Evolutionary conservation across 768 basidiomycete species (phyloP), one percentile per base, ranked within the genome.

Genomic region (Agrocybe pediades): DNA sequence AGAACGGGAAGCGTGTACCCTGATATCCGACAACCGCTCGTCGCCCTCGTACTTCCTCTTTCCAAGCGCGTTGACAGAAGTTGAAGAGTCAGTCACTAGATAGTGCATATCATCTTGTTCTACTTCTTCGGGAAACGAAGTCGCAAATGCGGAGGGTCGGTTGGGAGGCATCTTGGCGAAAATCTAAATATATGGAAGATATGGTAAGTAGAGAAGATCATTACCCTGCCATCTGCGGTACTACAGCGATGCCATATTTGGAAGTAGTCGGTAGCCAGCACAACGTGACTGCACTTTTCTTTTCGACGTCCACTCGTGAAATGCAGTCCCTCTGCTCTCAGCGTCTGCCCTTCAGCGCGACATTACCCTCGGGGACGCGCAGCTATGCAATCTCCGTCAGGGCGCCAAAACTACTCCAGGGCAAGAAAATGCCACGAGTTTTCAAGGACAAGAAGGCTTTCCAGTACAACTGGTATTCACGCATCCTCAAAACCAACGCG

Each of bases 391-490:
- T 89, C 56, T 66, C 86, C 61, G 46, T 64, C 62, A 42, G 65
- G 84, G 74, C 78, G 3, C 74, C 84, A 27, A 71, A 78, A 56
- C 65, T 77, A 27, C 77, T 83, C 39, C 76, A 80, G 4, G 72
- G 81, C 2, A 86, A 85, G 63, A 71, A 72, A 26, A 68, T 71
- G 23, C 83, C 85, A 0, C 88, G 94, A 40, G 76, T 82, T 54
- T 95, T 92, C 67, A 80, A 79, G 46, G 82, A 84, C 65, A 88
- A 90, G 68, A 97, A 95, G 69, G 77, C 85, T 1, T 86, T 83
- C 70, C 85, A 92, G 67, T 92, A 86, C 73, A 80, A 84, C 73
- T 86, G 88, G 71, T 94, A 94, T 77, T 75, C 79, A 52, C 80
- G 79, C 62, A 82, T 96, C 57, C 79, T 96, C 63, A 70, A 81